A percentile compares a stretch with the other conserved stretches of the same genome.
These are phyloP conservation scores for Cylindrodendrum hubeiense DNA, from an alignment of 2,329 filamentous ascomycete genomes.

Conservation along the genomic window DNA sequence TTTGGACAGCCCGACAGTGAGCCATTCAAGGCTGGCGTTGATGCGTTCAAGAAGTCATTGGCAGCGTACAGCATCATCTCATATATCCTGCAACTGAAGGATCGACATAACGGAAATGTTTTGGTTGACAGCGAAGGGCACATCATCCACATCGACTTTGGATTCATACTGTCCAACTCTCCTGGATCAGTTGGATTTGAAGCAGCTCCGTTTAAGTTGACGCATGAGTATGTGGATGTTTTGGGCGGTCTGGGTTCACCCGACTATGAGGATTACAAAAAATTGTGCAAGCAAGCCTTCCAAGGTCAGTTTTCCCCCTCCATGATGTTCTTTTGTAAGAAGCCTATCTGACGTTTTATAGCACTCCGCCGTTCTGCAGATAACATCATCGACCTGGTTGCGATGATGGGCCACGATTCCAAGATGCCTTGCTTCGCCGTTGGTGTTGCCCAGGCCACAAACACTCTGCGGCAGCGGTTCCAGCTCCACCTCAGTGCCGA, in stretches of 20 bases:
- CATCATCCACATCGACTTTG: constrained; percentile 90
- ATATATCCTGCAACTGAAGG: constrained; percentile 86
- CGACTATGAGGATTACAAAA: constrained; percentile 82
- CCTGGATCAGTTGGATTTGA: constrained; percentile 88
- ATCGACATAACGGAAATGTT: constrained; percentile 88
- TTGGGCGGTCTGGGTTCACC: constrained; percentile 78
- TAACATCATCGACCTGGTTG: constrained; percentile 83
- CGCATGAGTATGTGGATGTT: constrained; percentile 87
- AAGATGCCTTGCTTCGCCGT: constrained; percentile 88
- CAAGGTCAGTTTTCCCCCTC: constrained; percentile 67
- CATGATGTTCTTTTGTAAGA: background rate
- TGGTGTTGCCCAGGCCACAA: constrained; percentile 78
- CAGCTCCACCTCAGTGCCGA: constrained; percentile 86
- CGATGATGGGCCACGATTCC: constrained; percentile 85
- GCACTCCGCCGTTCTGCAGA: constrained; percentile 83
- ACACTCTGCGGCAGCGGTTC: constrained; percentile 78
- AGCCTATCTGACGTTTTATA: constrained; percentile 45
- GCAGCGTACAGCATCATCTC: constrained; percentile 89
- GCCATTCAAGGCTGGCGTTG: constrained; percentile 77
- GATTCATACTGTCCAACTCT: constrained; percentile 90
- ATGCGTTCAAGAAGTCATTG: constrained; percentile 84
- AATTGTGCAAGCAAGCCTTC: constrained; percentile 85
- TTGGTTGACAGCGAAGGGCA: constrained; percentile 88
- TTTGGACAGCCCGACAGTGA: constrained; percentile 80
- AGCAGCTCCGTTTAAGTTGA: constrained; percentile 88